Base-by-base conservation (phyloP, 83 land plant species). In the Picea engelmannii region DNA sequence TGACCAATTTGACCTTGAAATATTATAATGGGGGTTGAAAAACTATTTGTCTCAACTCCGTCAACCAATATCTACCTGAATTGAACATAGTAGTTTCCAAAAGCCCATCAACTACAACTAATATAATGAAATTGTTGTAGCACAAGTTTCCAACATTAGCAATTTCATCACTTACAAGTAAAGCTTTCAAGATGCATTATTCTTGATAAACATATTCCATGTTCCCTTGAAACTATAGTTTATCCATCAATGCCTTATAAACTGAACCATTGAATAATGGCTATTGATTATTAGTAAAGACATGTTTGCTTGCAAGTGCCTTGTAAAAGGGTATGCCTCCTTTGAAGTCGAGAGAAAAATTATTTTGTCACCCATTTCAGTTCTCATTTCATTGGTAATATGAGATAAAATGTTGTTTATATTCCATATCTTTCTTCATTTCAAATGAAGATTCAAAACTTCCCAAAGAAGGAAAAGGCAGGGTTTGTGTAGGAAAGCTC, bases 231-330 rank as follows among this genome's bases (percentile, higher is more conserved):
- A 44, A 42, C 76, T 42, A 59, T 21, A 42, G 11, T 10, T 73
- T 58, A 16, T 73, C 76, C 76, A 73, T 73, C 44, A 73, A 73
- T 73, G 55, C 47, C 55, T 47, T 44, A 11, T 27, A n/a, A n/a
- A n/a, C 47, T 17, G 76, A 44, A 4, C 59, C 76, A 21, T 4
- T 73, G 76, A n/a, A 20, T 47, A 21, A 73, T 73, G 76, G 10
- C 15, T 73, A 27, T n/a, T 74, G 77, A 24, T 15, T 74, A 47
- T 74, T 23, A 59, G 15, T 6, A 74, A 21, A 11, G 77, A 9
- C 58, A 12, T 47, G 58, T 49, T 74, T 74, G 59, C 11, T 74
- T 23, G 59, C 24, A 74, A 44, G 31, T 23, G 59, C 6, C 59
- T 59, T 74, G 47, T 47, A 42, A 47, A 74, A n/a, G 77, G 77